Conservation (phyloP, 2,329 filamentous ascomycete species). For the Paraconiothyrium brasiliense region DNA sequence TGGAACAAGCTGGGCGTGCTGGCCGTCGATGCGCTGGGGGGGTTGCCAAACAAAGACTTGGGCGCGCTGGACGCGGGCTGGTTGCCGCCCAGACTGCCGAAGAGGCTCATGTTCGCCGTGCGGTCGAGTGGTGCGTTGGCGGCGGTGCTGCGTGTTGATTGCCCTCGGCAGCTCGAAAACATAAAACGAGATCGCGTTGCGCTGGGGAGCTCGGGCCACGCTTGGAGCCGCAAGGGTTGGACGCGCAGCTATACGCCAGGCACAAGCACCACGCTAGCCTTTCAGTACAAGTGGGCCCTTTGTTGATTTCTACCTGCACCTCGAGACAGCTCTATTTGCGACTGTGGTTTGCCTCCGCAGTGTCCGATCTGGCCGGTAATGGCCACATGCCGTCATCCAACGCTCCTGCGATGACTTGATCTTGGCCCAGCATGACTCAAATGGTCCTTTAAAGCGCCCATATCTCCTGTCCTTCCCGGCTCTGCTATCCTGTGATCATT, state of each 20-base stretch:
- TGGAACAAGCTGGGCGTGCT: conserved; percentile 40
- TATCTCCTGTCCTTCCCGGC: not conserved
- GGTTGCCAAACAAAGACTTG: conserved; percentile 40
- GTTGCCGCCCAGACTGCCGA: conserved; percentile 40
- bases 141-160: conserved; percentile 35
- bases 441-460: not conserved
- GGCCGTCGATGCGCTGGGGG: conserved; percentile 33
- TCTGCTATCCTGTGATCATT: not conserved
- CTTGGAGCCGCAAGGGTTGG: conserved; percentile 17
- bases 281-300: conserved; percentile 2
- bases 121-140: conserved; percentile 25
- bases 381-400: not conserved
- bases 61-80: conserved; percentile 41
- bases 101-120: conserved; percentile 45
- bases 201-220: conserved; percentile 22
- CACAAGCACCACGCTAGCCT: not conserved
- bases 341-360: conserved; percentile 1
- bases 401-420: conserved; percentile 11
- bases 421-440: not conserved
- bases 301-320: not conserved
- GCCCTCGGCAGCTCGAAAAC: conserved; percentile 30
- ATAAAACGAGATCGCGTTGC: conserved; percentile 38
- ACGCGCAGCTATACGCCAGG: conserved; percentile 19
- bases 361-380: not conserved
- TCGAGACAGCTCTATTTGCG: conserved; percentile 7